phyloP scores from a whole-genome alignment of 139 green algal genomes.

The Auxenochlorella pyrenoidosa region DNA sequence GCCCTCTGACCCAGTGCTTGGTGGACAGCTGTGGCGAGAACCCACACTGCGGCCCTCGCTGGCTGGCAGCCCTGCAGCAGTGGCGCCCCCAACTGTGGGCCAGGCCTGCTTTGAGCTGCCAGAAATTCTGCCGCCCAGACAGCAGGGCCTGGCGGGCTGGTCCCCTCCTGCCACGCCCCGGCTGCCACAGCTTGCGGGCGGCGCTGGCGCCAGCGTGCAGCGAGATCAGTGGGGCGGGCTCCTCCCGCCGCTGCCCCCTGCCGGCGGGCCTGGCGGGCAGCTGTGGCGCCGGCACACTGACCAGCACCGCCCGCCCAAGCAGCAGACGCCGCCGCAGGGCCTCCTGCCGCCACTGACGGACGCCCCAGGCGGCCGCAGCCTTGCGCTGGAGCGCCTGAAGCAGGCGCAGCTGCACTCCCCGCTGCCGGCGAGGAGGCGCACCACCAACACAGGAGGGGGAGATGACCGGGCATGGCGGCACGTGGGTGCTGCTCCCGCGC shows the following conservation, averaged over 20 bases:
- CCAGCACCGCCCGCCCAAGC: background rate
- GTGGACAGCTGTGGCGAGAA: background rate
- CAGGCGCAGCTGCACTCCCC: background rate
- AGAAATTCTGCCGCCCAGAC: background rate
- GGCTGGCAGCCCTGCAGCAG: background rate
- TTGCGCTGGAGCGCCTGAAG: constrained; percentile 2
- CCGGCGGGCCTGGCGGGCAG: background rate
- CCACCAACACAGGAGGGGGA: background rate
- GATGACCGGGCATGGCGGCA: background rate
- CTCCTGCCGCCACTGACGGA: background rate
- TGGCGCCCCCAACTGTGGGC: background rate
- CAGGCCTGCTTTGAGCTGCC: background rate
- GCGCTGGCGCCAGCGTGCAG: background rate
- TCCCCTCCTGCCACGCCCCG: background rate
- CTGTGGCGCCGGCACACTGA: background rate
- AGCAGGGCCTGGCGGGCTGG: background rate
- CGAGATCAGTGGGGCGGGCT: background rate
- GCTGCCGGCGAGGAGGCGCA: background rate
- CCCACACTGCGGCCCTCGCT: background rate
- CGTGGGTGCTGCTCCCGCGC: too few relatives aligned
- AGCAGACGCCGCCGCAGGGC: background rate
- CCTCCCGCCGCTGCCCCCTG: background rate
- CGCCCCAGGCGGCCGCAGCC: background rate
- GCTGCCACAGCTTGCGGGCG: background rate
- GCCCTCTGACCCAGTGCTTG: background rate